Evolutionary conservation across 306 rosid genomes (phyloP).

Genomic region (Citrullus amarus): DNA sequence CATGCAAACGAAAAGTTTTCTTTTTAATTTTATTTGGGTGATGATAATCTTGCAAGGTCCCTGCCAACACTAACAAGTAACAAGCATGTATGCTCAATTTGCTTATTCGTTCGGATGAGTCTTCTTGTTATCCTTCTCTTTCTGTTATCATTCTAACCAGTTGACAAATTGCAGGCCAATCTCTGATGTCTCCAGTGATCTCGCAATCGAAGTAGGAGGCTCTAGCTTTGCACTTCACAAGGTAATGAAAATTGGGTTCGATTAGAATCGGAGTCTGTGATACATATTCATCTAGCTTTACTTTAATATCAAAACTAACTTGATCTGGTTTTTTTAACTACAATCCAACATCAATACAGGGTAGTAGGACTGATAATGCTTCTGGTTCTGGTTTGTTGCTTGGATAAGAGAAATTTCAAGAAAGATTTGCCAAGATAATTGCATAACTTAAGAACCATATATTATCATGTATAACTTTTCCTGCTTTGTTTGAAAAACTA

Average conservation of each 20-base stretch:
- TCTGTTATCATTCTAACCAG: slow-evolving; percentile 17
- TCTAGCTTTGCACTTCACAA: slow-evolving; percentile 87
- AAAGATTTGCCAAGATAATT: not conserved
- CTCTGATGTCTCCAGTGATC: slow-evolving; percentile 93
- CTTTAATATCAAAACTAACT: not conserved
- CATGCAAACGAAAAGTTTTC: not conserved
- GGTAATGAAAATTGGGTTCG: slow-evolving; percentile 29
- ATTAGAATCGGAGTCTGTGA: not conserved
- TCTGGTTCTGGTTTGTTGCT: not conserved
- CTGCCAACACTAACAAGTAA: not conserved
- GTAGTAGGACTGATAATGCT: not conserved
- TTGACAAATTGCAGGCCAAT: slow-evolving; percentile 70
- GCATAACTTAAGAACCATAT: not conserved
- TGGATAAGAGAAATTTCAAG: not conserved
- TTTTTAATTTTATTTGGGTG: not conserved
- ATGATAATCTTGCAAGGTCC: not conserved
- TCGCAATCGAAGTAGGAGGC: slow-evolving; percentile 73
- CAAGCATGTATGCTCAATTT: slow-evolving; percentile 7
- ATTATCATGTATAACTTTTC: not conserved
- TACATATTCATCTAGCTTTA: not conserved
- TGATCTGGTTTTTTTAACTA: not conserved
- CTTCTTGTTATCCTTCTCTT: slow-evolving; percentile 2
- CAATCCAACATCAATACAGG: not conserved
- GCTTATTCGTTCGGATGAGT: slow-evolving; percentile 9
- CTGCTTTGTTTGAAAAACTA: not conserved